Conservation (phyloP, 805 yeast genomes). For the Nakazawaea sp. region DNA sequence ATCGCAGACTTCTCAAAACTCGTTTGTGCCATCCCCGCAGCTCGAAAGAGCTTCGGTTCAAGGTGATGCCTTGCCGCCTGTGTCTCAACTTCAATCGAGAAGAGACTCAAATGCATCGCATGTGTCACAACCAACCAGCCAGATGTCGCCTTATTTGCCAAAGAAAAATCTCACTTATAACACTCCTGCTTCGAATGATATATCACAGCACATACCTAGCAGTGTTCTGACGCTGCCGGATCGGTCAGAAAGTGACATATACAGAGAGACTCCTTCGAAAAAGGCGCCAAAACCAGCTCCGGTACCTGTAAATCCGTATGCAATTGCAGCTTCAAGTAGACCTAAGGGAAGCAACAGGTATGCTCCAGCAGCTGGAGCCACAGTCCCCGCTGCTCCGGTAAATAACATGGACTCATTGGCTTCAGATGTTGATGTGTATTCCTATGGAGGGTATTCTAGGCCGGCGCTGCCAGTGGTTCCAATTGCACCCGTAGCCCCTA, state of each 20-base stretch:
- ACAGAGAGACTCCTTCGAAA: slow-evolving; percentile 8
- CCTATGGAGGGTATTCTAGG: slow-evolving; percentile 6
- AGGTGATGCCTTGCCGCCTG: background rate
- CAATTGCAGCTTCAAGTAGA: background rate
- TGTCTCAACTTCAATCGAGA: background rate
- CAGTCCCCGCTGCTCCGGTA: background rate
- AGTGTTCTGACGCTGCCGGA: background rate
- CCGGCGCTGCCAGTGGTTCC: slow-evolving; percentile 1
- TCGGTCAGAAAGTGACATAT: slow-evolving; percentile 1
- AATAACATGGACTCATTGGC: background rate
- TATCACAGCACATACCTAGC: background rate
- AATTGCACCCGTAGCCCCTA: background rate
- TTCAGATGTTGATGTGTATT: slow-evolving; percentile 7
- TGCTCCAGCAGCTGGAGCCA: slow-evolving; percentile 3
- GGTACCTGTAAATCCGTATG: slow-evolving; percentile 5
- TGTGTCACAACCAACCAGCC: background rate
- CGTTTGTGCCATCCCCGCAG: background rate
- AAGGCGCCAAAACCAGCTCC: background rate
- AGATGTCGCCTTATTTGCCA: slow-evolving; percentile 1
- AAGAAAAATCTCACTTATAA: background rate
- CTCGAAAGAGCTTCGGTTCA: background rate
- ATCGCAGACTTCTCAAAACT: background rate
- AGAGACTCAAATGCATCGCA: background rate
- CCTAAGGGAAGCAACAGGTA: slow-evolving; percentile 6
- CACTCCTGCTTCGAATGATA: background rate